These are phyloP conservation scores for Orbilia blumenaviensis DNA, from an alignment of 2,329 filamentous ascomycete genomes.

Conservation along the genomic window DNA sequence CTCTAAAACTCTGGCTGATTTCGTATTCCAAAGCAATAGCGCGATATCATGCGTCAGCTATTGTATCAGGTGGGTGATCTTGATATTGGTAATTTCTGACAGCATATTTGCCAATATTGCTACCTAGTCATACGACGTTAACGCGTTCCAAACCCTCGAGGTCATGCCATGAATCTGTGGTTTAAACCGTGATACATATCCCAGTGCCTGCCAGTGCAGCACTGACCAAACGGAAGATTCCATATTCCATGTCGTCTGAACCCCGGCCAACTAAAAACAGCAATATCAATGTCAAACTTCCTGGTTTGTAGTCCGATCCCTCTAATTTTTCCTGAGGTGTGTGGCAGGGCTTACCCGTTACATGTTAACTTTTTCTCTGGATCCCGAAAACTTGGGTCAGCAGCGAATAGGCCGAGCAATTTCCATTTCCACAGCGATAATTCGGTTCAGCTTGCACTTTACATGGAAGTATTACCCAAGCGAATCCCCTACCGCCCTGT, in stretches of 20 bases:
- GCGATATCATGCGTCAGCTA: constrained; percentile 18
- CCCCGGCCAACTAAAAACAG: constrained; percentile 13
- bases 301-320: constrained; percentile 1
- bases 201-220: background rate
- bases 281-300: constrained; percentile 19
- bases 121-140: constrained; percentile 21
- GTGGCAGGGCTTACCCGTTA: constrained; percentile 36
- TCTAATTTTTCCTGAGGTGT: constrained; percentile 4
- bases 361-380: constrained; percentile 16
- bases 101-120: constrained; percentile 19
- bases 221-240: constrained; percentile 26
- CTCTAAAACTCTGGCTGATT: constrained; percentile 34
- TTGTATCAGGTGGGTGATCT: constrained; percentile 23
- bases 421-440: constrained; percentile 22
- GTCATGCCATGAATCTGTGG: constrained; percentile 8
- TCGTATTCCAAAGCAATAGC: constrained; percentile 25
- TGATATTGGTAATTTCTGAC: constrained; percentile 22
- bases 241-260: constrained; percentile 5
- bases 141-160: background rate
- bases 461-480: constrained; percentile 16
- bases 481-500: constrained; percentile 15
- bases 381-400: constrained; percentile 47
- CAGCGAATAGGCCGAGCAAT: constrained; percentile 19
- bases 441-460: constrained; percentile 35
- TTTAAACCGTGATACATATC: constrained; percentile 2